A percentile compares a stretch with the other conserved stretches of the same genome.
phyloP scores from a whole-genome alignment of 2,329 filamentous ascomycete genomes.

The Penicillium brevicompactum region DNA sequence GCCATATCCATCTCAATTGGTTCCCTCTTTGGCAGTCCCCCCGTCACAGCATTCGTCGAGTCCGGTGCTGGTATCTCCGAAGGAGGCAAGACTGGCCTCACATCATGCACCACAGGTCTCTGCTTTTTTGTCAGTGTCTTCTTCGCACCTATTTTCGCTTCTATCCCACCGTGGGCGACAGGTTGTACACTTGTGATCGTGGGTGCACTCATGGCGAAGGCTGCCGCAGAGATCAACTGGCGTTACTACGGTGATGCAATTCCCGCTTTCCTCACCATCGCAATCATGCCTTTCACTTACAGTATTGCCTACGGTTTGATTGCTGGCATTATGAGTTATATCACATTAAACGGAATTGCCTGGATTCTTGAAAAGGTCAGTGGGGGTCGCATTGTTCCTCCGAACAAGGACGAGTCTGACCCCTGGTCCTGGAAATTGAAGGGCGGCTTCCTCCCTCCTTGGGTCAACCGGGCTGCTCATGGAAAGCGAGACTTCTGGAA shows the following conservation, averaged over 20 bases:
- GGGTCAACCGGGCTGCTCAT: conserved; percentile 64
- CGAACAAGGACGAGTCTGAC: conserved; percentile 75
- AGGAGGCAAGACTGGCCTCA: conserved; percentile 82
- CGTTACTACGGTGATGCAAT: conserved; percentile 79
- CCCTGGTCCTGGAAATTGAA: conserved; percentile 77
- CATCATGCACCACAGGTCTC: conserved; percentile 73
- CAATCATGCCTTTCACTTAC: conserved; percentile 88
- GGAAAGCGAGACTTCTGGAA: conserved; percentile 79
- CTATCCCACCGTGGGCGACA: conserved; percentile 86
- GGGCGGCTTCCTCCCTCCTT: conserved; percentile 74
- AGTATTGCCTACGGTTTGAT: conserved; percentile 86
- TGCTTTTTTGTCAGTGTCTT: conserved; percentile 88
- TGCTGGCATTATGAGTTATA: conserved; percentile 75
- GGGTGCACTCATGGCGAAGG: conserved; percentile 81
- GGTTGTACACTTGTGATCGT: conserved; percentile 86
- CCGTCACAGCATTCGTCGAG: conserved; percentile 85
- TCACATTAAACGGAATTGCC: conserved; percentile 70
- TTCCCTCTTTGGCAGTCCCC: conserved; percentile 73
- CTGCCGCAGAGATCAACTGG: conserved; percentile 86
- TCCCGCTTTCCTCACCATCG: conserved; percentile 81
- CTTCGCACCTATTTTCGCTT: conserved; percentile 88
- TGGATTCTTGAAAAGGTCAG: conserved; percentile 69
- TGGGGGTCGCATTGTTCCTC: conserved; percentile 70
- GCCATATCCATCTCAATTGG: conserved; percentile 79
- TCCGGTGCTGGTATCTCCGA: conserved; percentile 89